Conservation (phyloP, 768 basidiomycete genomes). For the Butyriboletus loyo region DNA sequence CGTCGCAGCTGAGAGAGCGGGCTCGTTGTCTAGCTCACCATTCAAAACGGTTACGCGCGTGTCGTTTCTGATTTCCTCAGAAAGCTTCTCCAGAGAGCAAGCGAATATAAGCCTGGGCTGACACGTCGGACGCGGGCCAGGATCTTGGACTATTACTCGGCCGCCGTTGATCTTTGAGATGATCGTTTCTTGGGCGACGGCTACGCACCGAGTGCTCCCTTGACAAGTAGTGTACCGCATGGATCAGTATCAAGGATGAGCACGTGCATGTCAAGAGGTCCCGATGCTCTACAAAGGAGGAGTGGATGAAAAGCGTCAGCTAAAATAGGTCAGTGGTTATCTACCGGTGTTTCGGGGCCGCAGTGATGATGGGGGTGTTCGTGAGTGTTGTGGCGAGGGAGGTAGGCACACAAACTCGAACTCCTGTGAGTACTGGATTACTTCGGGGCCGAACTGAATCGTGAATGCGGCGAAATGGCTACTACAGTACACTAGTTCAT, state of each 20-base stretch:
- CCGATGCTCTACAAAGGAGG: slow-evolving; percentile 1
- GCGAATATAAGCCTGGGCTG: no score
- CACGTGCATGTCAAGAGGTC: slow-evolving; percentile 40
- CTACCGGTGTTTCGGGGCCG: background rate
- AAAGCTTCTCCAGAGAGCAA: slow-evolving; percentile 61
- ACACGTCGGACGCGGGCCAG: no score
- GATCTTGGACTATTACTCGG: no score
- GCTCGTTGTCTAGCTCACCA: slow-evolving; percentile 53
- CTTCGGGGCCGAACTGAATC: no score
- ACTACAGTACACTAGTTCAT: no score
- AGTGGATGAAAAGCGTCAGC: background rate
- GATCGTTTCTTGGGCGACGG: no score
- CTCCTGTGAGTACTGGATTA: no score
- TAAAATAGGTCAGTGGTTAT: background rate
- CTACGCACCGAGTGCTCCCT: slow-evolving; percentile 51
- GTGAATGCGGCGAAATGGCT: no score
- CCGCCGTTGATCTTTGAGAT: no score
- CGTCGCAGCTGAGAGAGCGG: slow-evolving; percentile 49
- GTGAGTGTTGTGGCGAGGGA: background rate
- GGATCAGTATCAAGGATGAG: slow-evolving; percentile 74
- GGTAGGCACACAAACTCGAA: background rate
- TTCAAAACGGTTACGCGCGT: slow-evolving; percentile 47
- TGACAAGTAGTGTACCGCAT: slow-evolving; percentile 53
- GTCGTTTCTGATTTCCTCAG: slow-evolving; percentile 46
- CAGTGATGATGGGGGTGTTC: background rate